Evolutionary conservation across 768 basidiomycete species (phyloP).

Genomic region (Lanmaoa pseudosensibilis): DNA sequence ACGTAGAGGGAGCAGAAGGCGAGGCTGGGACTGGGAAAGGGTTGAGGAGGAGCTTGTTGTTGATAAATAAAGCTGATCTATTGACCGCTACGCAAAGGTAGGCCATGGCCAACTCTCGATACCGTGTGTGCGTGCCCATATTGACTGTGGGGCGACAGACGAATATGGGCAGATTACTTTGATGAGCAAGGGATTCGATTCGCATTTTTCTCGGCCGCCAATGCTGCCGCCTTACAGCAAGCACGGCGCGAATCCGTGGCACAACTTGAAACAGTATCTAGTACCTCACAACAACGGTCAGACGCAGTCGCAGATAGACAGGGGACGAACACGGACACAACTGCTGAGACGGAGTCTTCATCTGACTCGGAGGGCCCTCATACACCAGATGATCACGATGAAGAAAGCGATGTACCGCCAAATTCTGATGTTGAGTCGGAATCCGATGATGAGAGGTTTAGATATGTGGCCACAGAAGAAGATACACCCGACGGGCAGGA

Average conservation of each 20-base stretch:
- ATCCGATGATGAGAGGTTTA: constrained; percentile 39
- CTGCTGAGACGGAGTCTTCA: constrained; percentile 25
- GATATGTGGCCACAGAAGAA: constrained; percentile 56
- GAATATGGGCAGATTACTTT: constrained; percentile 90
- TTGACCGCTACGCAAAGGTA: constrained; percentile 85
- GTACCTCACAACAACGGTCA: background rate
- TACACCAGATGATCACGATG: constrained; percentile 31
- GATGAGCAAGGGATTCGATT: constrained; percentile 72
- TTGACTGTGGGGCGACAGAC: constrained; percentile 49
- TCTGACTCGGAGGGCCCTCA: constrained; percentile 33
- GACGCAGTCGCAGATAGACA: background rate
- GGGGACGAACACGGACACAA: background rate
- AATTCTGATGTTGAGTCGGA: constrained; percentile 32
- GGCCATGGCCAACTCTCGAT: constrained; percentile 7
- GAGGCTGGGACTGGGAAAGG: constrained; percentile 76
- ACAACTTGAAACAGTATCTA: constrained; percentile 23
- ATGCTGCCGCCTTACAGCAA: constrained; percentile 82
- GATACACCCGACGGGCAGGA: constrained; percentile 54
- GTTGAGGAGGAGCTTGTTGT: constrained; percentile 70
- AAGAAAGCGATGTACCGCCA: constrained; percentile 27
- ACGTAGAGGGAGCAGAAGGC: constrained; percentile 81
- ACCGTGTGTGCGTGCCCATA: background rate
- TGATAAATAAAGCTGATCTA: constrained; percentile 96
- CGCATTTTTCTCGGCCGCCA: constrained; percentile 92
- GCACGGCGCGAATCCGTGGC: constrained; percentile 53